Evolutionary conservation across 1,284 basidiomycete species (phyloP), one percentile per base, ranked within the genome.

Genomic region (Irpex rosettiformis): DNA sequence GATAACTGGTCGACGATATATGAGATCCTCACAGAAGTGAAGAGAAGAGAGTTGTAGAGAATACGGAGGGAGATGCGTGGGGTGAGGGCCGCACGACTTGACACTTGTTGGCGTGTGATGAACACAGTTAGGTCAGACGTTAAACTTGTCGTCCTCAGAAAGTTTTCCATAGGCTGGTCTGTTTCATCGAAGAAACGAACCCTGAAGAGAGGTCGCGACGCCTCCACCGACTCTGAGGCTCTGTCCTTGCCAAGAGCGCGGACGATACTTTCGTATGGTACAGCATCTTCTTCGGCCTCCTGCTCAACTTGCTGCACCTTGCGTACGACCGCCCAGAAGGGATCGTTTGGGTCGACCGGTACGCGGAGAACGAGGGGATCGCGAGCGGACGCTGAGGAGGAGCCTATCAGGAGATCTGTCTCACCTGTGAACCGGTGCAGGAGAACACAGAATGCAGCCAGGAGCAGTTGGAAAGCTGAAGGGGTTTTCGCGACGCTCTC

Each of bases 141-240:
- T 54, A 93, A 77, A 64, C 86, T 89, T 0, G 92, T 93, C 0
- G 88, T 86, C 28, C 84, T 82, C 62, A 96, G 85, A 67, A 92
- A 93, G 58, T 85, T 84, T 55, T 90, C 86, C 55, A 84, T 83
- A 4, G 85, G 82, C 52, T 84, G 75, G 62, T 91, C 90, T 2
- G 88, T 94, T 71, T 92, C 93, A 71, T 98, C 96, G 71, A 98
- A 96, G 81, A 98, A 98, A 25, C 96, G 88, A 51, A 98, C 95
- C 43, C 95, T 85, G 78, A 98, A 99, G 37, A 99, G 78, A 1
- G 90, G 89, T 0, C 77, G 73, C 3, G 73, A 69, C 18, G 77
- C 80, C 59, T 86, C 84, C 8, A 77, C 67, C 3, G 78, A 70
- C 24, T 83, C 79, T 3, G 85, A 82, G 5, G 48, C 48, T 66